Evolutionary conservation across 495 filamentous ascomycete species (phyloP), one percentile per base, ranked within the genome.

Genomic region (Platismatia glauca): DNA sequence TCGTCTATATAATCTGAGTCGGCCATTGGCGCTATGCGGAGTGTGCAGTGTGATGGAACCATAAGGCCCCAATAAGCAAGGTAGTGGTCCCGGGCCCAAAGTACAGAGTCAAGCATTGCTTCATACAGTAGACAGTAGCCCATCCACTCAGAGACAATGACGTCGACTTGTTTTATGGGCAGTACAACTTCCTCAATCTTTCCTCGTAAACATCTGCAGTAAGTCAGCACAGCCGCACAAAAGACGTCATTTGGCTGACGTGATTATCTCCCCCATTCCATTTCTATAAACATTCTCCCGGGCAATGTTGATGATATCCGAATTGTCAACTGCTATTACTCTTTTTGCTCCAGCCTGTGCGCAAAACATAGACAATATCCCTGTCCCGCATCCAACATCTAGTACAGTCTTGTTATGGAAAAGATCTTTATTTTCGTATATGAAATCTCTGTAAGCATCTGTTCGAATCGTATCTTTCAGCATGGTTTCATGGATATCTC

Each of bases 71-170:
- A 82, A 12, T 86, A 84, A 31, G 73, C 82, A 27, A 97, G 85
- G 75, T 90, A 96, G 64, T 79, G 85, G 75, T 97, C 92, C 52
- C 92, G 80, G 29, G 92, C 92, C 64, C 88, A 91, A 56, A 97
- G 78, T 38, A 97, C 92, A 13, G 91, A 95, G 74, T 95, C 91
- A 64, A 97, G 82, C 92, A 97, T 97, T 67, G 85, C 86, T 79
- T 97, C 92, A 71, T 94, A 97, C 11, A 97, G 82, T 7, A 97
- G 79, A 71, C 89, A 88, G 71, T 97, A 97, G 7, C 92, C 92
- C 92, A 97, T 97, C 92, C 92, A 97, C 72, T 97, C 92, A 3
- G 90, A 95, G 61, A 97, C 85, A 67, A 97, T 96, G 72, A 97
- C 91, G 68, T 97, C 92, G 55, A 97, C 92, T 71, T 93, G 80